A percentile compares a stretch with the other conserved stretches of the same genome.
Conservation (phyloP, 2,329 filamentous ascomycete genomes). For the Trichophyton equinum region DNA sequence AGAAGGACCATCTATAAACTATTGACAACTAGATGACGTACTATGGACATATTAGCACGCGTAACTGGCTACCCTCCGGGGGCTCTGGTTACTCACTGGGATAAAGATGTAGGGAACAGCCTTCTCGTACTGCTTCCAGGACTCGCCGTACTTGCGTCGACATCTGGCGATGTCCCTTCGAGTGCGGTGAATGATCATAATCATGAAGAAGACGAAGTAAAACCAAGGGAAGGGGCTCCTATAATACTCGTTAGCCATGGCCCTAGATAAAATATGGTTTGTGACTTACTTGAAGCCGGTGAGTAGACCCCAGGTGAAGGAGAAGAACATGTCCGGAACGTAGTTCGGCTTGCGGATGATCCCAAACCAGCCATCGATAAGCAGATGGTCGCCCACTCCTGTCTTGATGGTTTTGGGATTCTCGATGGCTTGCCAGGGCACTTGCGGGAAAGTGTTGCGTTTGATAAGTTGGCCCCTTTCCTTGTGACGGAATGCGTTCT, state of each 20-base stretch:
- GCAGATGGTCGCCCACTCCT: constrained; percentile 59
- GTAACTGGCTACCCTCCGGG: too few relatives aligned
- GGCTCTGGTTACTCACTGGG: constrained; percentile 37
- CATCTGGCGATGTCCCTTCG: constrained; percentile 64
- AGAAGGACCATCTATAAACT: too few relatives aligned
- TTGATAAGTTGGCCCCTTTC: constrained; percentile 51
- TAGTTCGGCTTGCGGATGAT: constrained; percentile 61
- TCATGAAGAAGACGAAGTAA: constrained; percentile 67
- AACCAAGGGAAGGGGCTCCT: constrained; percentile 78
- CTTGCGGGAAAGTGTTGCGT: constrained; percentile 74
- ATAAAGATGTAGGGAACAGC: constrained; percentile 76
- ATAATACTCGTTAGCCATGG: not conserved
- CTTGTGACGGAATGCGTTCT: constrained; percentile 77
- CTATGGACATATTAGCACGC: not conserved
- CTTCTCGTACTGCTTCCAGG: constrained; percentile 69
- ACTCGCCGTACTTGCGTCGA: constrained; percentile 64
- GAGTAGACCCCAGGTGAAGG: constrained; percentile 63
- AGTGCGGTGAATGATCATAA: constrained; percentile 70
- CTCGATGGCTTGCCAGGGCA: constrained; percentile 71
- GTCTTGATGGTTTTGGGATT: constrained; percentile 70
- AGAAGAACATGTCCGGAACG: constrained; percentile 67
- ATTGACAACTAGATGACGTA: not conserved
- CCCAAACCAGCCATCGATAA: constrained; percentile 74
- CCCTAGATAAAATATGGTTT: too few relatives aligned
- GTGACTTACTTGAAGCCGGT: constrained; percentile 50